phyloP scores from a whole-genome alignment of 306 rosid genomes.

The Quercus alba region DNA sequence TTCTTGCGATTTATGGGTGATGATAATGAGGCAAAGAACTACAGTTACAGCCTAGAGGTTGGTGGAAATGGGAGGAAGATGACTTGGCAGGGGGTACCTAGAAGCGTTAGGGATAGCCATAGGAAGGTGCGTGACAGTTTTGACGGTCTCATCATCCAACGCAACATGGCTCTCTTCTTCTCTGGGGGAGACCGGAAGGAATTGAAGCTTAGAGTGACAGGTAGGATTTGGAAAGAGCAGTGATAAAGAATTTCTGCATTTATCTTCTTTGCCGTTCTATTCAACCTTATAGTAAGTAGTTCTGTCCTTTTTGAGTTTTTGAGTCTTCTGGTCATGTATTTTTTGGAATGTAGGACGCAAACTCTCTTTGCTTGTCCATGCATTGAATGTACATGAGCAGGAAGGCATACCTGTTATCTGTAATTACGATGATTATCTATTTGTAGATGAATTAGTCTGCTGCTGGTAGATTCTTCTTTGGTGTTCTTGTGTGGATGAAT shows the following conservation, averaged over 20 bases:
- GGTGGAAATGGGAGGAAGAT: constrained; percentile 71
- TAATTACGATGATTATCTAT: constrained; percentile 16
- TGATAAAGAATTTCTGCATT: too few species aligned
- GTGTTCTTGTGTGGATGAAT: background rate
- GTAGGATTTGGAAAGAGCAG: constrained; percentile 79
- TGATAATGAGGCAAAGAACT: constrained; percentile 59
- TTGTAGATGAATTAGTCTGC: background rate
- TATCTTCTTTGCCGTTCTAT: background rate
- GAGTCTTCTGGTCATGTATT: constrained; percentile 43
- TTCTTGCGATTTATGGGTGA: constrained; percentile 81
- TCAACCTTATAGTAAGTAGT: constrained; percentile 33
- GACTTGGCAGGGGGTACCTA: constrained; percentile 65
- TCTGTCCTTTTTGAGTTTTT: constrained; percentile 18
- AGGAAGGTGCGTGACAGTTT: constrained; percentile 75
- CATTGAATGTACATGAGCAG: constrained; percentile 40
- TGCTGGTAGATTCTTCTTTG: background rate
- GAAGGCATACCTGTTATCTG: constrained; percentile 21
- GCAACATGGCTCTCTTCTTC: constrained; percentile 78
- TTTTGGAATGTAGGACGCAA: constrained; percentile 59
- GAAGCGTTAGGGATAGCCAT: constrained; percentile 73
- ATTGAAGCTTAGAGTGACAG: constrained; percentile 71
- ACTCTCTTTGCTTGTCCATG: constrained; percentile 68
- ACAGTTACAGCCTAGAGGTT: constrained; percentile 74
- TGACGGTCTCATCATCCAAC: constrained; percentile 71
- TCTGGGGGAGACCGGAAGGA: constrained; percentile 77